Evolutionary conservation across 495 filamentous ascomycete species (phyloP).

Genomic region (Amphirosellinia nigrospora): DNA sequence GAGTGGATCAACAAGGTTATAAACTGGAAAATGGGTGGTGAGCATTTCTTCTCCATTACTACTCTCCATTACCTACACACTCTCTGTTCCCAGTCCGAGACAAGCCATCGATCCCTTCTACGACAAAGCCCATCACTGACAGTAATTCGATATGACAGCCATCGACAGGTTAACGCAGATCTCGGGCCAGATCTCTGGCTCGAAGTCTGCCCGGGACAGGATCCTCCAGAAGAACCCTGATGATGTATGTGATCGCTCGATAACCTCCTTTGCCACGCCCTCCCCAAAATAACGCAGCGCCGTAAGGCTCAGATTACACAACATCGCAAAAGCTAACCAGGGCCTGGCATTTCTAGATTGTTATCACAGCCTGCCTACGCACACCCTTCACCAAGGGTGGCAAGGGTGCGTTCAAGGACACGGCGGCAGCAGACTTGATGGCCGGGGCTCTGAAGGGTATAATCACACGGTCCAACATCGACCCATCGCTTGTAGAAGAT

Average conservation of each 20-base stretch:
- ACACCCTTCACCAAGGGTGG: conserved; percentile 92
- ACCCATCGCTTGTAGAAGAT: conserved; percentile 85
- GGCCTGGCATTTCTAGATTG: conserved; percentile 60
- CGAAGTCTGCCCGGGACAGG: conserved; percentile 50
- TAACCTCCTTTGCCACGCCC: neutral
- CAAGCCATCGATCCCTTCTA: neutral
- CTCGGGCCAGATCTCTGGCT: conserved; percentile 53
- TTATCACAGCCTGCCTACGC: conserved; percentile 90
- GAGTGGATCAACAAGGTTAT: conserved; percentile 22
- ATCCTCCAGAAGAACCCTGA: conserved; percentile 58
- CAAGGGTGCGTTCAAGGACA: conserved; percentile 95
- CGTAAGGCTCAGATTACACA: neutral
- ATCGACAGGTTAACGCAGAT: conserved; percentile 54
- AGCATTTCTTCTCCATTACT: conserved; percentile 21
- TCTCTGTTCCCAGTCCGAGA: neutral
- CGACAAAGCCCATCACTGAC: conserved; percentile 23
- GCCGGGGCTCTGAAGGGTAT: conserved; percentile 81
- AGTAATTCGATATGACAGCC: conserved; percentile 37
- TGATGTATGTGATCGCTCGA: conserved; percentile 49
- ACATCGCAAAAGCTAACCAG: conserved; percentile 19
- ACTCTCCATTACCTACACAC: neutral
- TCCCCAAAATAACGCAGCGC: neutral
- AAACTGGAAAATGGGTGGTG: conserved; percentile 39
- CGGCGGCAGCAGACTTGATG: conserved; percentile 82
- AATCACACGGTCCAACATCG: conserved; percentile 81